These are phyloP conservation scores for Gryganskiella cystojenkinii DNA, from an alignment of 192 early-diverging fungal species.

Conservation along the genomic window DNA sequence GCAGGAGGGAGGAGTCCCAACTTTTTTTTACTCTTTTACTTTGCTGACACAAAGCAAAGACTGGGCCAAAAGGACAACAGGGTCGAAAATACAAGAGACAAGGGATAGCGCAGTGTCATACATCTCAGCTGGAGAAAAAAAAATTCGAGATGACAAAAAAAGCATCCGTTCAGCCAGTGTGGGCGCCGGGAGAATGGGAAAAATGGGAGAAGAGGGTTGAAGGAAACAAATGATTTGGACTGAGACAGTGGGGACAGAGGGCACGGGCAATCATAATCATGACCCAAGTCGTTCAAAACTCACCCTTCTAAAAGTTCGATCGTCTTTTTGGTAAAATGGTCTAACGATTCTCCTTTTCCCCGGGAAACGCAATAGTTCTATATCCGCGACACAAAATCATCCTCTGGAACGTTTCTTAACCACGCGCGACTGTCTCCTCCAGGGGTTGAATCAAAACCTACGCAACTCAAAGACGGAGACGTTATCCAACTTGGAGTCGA, in stretches of 20 bases:
- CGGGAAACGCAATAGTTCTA: slow-evolving; percentile 69
- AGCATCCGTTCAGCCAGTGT: too few species aligned
- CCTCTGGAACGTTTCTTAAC: slow-evolving; percentile 97
- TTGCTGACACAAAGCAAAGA: too few species aligned
- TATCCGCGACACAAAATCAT: slow-evolving; percentile 93
- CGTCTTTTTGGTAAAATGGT: too few species aligned
- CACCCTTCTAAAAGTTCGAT: neutral
- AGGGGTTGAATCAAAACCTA: slow-evolving; percentile 84
- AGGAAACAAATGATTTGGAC: too few species aligned
- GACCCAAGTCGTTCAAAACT: too few species aligned
- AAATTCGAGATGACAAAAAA: too few species aligned
- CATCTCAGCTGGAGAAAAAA: too few species aligned
- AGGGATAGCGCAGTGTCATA: too few species aligned
- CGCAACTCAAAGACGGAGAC: slow-evolving; percentile 86
- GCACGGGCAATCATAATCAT: slow-evolving; percentile 1
- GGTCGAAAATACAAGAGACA: too few species aligned
- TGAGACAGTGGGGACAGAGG: neutral
- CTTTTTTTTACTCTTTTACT: too few species aligned
- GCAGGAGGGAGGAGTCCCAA: too few species aligned
- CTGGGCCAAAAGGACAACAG: neutral
- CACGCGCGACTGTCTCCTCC: slow-evolving; percentile 88
- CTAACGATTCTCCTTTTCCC: neutral
- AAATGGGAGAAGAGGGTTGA: slow-evolving; percentile 1
- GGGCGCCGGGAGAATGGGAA: too few species aligned
- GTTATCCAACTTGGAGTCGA: slow-evolving; percentile 95